Conservation (phyloP, 1,284 basidiomycete genomes). For the Golubevia sp. region DNA sequence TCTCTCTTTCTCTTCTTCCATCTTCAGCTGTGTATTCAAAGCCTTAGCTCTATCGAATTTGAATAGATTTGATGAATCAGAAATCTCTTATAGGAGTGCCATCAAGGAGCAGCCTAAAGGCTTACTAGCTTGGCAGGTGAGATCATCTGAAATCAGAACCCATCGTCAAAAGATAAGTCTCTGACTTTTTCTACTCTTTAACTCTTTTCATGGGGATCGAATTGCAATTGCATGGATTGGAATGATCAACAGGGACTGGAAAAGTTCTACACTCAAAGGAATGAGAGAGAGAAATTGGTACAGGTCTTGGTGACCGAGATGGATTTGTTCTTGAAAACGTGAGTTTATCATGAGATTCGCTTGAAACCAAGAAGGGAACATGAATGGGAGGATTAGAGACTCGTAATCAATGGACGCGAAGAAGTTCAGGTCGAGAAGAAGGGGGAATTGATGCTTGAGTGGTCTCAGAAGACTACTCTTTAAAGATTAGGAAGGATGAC, state of each 20-base stretch:
- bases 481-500: no score
- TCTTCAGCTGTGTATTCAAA: slow-evolving; percentile 76
- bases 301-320: slow-evolving; percentile 68
- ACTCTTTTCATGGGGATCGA: no score
- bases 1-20: not conserved
- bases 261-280: slow-evolving; percentile 73
- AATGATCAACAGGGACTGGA: slow-evolving; percentile 68
- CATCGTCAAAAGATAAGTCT: not conserved
- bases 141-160: no score
- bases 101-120: slow-evolving; percentile 71
- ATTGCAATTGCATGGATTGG: no score
- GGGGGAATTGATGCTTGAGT: no score
- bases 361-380: slow-evolving; percentile 32
- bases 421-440: no score
- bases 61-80: slow-evolving; percentile 67
- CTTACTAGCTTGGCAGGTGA: slow-evolving; percentile 76
- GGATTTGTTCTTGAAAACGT: slow-evolving; percentile 70
- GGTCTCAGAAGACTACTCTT: no score
- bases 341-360: slow-evolving; percentile 44
- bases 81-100: slow-evolving; percentile 70
- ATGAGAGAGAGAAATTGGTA: slow-evolving; percentile 71
- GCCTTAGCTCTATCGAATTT: slow-evolving; percentile 77
- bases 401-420: no score
- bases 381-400: no score
- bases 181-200: not conserved